These are phyloP conservation scores for Sporothrix pseudoabietina DNA, from an alignment of 2,329 filamentous ascomycete species.

Conservation along the genomic window DNA sequence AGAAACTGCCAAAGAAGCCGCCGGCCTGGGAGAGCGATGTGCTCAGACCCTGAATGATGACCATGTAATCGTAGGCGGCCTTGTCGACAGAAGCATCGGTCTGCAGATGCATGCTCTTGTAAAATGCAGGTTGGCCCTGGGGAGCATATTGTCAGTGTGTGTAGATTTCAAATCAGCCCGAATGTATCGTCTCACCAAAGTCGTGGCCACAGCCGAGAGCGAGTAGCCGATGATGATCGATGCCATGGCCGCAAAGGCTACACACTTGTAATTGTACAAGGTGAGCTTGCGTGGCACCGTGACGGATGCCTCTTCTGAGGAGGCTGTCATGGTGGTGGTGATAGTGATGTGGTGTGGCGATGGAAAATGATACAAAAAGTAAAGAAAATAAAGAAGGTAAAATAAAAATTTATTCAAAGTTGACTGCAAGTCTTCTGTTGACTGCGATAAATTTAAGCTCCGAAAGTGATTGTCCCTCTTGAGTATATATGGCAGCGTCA, in stretches of 20 bases:
- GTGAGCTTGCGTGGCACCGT: conserved; percentile 16
- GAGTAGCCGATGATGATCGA: conserved; percentile 26
- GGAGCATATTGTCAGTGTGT: too few relatives aligned
- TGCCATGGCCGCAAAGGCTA: conserved; percentile 17
- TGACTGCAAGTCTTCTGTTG: too few relatives aligned
- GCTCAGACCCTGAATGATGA: conserved; percentile 16
- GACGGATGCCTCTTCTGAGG: neutral
- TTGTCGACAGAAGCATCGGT: conserved; percentile 1
- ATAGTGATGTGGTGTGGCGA: too few relatives aligned
- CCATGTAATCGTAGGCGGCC: conserved; percentile 19
- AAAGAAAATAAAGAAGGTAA: neutral
- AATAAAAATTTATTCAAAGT: neutral
- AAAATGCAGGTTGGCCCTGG: conserved; percentile 23
- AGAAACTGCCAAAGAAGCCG: conserved; percentile 20
- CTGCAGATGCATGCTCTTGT: conserved; percentile 17
- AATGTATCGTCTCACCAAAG: neutral
- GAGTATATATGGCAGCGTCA: neutral
- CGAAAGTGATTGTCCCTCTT: neutral
- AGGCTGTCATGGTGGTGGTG: neutral
- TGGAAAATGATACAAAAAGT: neutral
- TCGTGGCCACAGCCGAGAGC: conserved; percentile 22
- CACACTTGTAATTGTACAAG: conserved; percentile 23
- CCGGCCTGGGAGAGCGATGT: conserved; percentile 22
- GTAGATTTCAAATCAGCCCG: too few relatives aligned
- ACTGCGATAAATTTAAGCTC: too few relatives aligned